Conservation (phyloP, 2,329 filamentous ascomycete species). For the Clathrospora elynae region DNA sequence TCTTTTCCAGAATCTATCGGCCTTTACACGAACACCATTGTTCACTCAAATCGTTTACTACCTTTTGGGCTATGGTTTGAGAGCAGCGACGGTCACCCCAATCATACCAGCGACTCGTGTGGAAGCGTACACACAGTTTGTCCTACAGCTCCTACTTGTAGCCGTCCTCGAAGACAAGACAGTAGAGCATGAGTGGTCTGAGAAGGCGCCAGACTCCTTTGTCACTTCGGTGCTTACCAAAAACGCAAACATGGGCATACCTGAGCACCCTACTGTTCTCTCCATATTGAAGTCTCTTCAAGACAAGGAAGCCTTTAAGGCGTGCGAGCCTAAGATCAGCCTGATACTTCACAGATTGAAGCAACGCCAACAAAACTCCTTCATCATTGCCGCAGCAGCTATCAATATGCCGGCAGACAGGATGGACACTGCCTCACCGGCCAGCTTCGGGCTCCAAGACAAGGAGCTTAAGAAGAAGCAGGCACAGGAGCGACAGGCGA, state of each 20-base stretch:
- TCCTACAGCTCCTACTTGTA: constrained; percentile 84
- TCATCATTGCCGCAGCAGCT: constrained; percentile 68
- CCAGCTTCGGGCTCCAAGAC: constrained; percentile 64
- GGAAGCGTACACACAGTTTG: constrained; percentile 89
- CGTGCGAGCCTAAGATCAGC: constrained; percentile 81
- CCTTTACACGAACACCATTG: constrained; percentile 80
- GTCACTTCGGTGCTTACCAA: constrained; percentile 71
- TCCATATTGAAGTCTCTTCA: constrained; percentile 60
- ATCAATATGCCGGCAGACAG: constrained; percentile 72
- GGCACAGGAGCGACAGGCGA: constrained; percentile 84
- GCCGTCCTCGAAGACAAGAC: constrained; percentile 81
- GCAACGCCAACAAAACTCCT: constrained; percentile 76
- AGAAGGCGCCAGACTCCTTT: constrained; percentile 66
- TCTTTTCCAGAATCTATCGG: constrained; percentile 74
- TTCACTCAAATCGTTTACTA: constrained; percentile 93
- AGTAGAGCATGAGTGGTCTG: constrained; percentile 47
- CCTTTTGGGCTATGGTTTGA: constrained; percentile 78
- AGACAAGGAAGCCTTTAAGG: constrained; percentile 74
- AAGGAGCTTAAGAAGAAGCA: constrained; percentile 89
- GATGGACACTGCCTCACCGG: constrained; percentile 82
- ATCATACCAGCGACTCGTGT: constrained; percentile 79
- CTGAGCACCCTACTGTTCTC: constrained; percentile 54
- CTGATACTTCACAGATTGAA: constrained; percentile 84
- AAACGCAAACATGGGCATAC: constrained; percentile 55
- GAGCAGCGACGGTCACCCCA: constrained; percentile 70